Evolutionary conservation across 2,329 filamentous ascomycete genomes (phyloP).

Genomic region (Orbilia javanica): DNA sequence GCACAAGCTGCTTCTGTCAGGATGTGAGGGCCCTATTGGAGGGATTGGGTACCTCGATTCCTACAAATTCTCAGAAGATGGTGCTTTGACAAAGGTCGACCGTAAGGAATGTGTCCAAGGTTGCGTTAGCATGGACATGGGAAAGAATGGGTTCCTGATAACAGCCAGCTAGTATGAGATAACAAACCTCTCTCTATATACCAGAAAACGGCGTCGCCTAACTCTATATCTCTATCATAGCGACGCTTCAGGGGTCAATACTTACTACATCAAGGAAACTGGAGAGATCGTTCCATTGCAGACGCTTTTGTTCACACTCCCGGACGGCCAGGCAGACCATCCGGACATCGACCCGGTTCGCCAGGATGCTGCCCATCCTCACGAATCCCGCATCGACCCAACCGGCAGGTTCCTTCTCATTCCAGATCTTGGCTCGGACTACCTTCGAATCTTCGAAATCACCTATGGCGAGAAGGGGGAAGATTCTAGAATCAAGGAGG

Average conservation of each 20-base stretch:
- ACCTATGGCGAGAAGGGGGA: constrained; percentile 57
- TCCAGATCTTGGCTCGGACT: constrained; percentile 76
- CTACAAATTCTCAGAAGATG: constrained; percentile 56
- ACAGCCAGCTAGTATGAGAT: constrained; percentile 53
- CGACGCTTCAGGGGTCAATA: constrained; percentile 56
- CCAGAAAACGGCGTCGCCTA: neutral
- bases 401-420: constrained; percentile 74
- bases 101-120: constrained; percentile 54
- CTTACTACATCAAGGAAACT: constrained; percentile 53
- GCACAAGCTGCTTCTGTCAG: constrained; percentile 44
- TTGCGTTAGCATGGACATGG: constrained; percentile 58
- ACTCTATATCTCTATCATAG: constrained; percentile 1
- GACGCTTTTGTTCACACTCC: constrained; percentile 38
- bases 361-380: constrained; percentile 74
- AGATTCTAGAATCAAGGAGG: constrained; percentile 64
- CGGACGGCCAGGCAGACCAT: constrained; percentile 51
- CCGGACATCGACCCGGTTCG: constrained; percentile 64
- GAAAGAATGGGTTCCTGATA: constrained; percentile 55
- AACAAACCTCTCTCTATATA: neutral
- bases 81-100: constrained; percentile 47
- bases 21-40: constrained; percentile 51
- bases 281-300: constrained; percentile 54
- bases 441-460: constrained; percentile 73
- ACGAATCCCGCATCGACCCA: constrained; percentile 76
- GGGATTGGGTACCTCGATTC: constrained; percentile 54